phyloP scores from a whole-genome alignment of 495 filamentous ascomycete genomes.

The Emericellopsis terricola region DNA sequence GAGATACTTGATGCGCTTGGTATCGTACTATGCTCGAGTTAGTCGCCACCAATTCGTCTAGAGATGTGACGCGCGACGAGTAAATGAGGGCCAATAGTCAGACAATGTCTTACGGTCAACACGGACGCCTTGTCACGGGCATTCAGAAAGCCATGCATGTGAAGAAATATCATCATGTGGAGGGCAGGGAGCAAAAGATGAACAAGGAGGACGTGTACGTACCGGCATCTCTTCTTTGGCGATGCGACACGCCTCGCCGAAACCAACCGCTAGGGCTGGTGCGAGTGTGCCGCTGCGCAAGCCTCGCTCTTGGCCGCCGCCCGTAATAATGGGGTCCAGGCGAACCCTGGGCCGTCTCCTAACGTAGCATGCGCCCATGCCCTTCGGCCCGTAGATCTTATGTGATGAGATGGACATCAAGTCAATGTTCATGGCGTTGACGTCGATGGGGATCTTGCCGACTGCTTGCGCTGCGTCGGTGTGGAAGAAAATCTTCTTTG shows the following conservation, averaged over 20 bases:
- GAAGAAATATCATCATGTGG: conserved; percentile 49
- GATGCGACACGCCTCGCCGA: conserved; percentile 89
- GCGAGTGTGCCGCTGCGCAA: conserved; percentile 86
- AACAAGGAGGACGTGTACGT: conserved; percentile 20
- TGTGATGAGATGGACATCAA: conserved; percentile 98
- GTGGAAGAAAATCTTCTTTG: conserved; percentile 94
- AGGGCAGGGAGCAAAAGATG: conserved; percentile 3
- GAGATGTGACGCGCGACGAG: too few species aligned
- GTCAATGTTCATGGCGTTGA: conserved; percentile 93
- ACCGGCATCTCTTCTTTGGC: conserved; percentile 78
- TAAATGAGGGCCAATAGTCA: conserved; percentile 10
- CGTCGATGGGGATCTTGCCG: conserved; percentile 90
- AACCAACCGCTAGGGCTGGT: conserved; percentile 73
- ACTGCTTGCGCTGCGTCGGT: conserved; percentile 95
- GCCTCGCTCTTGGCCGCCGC: conserved; percentile 90
- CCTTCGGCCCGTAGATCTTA: conserved; percentile 97
- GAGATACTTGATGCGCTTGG: conserved; percentile 59
- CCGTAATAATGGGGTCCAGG: conserved; percentile 88
- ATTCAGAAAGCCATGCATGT: conserved; percentile 52
- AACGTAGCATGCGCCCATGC: conserved; percentile 90
- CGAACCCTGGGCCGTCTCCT: conserved; percentile 81
- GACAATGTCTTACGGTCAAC: conserved; percentile 37
- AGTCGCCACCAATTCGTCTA: conserved; percentile 6
- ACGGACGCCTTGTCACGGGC: conserved; percentile 25
- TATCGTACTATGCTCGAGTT: conserved; percentile 58